Evolutionary conservation across 1,139 yeast genomes (phyloP).

Genomic region (Yamadazyma jaroonii): DNA sequence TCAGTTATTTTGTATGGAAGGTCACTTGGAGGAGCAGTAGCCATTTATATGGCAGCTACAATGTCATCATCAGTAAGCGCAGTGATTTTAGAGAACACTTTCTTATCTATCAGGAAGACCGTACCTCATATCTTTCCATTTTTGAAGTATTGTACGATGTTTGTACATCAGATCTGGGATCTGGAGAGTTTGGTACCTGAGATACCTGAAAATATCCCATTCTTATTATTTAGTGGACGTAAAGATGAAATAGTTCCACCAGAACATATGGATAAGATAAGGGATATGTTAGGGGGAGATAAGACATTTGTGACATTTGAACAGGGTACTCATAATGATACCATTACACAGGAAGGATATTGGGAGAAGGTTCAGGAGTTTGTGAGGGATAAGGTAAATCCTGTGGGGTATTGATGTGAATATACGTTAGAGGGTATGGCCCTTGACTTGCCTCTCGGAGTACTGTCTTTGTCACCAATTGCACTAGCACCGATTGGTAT

Average conservation of each 20-base stretch:
- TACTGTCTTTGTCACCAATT: no score
- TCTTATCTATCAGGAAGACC: slow-evolving; percentile 71
- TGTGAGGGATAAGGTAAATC: slow-evolving; percentile 40
- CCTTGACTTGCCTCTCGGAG: no score
- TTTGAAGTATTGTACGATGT: slow-evolving; percentile 50
- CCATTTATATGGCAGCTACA: slow-evolving; percentile 72
- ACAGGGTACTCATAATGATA: slow-evolving; percentile 74
- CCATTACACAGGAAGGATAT: slow-evolving; percentile 67
- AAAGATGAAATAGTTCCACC: slow-evolving; percentile 94
- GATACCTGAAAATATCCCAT: slow-evolving; percentile 57
- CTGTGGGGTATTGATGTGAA: slow-evolving; percentile 38
- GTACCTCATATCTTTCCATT: slow-evolving; percentile 82
- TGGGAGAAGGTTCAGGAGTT: slow-evolving; percentile 70
- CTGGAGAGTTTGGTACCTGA: slow-evolving; percentile 60
- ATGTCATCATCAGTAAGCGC: slow-evolving; percentile 53
- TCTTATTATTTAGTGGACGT: slow-evolving; percentile 69
- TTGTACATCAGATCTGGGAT: slow-evolving; percentile 84
- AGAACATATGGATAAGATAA: slow-evolving; percentile 66
- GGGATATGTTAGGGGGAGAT: slow-evolving; percentile 42
- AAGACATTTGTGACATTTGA: slow-evolving; percentile 55
- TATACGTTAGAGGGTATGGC: no score
- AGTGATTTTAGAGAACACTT: slow-evolving; percentile 81
- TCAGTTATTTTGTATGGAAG: slow-evolving; percentile 78
- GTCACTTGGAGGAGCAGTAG: slow-evolving; percentile 94
- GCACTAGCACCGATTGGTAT: no score